Evolutionary conservation across 805 yeast species (phyloP).

Genomic region (Kuraishia floccosa): DNA sequence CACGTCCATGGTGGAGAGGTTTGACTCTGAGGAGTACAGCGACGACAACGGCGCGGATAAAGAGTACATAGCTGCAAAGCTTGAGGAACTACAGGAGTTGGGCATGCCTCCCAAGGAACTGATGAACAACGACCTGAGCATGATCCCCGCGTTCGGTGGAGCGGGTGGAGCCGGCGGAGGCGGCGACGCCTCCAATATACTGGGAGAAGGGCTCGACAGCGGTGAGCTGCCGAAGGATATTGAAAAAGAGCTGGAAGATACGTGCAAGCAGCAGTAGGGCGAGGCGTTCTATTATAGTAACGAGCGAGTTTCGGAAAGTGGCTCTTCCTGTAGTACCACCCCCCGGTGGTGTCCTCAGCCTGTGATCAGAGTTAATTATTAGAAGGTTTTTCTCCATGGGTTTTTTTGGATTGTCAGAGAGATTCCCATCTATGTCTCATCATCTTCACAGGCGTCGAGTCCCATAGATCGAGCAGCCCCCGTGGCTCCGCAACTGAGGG

Average conservation of each 20-base stretch:
- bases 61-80: constrained; percentile 39
- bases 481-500: too few species aligned
- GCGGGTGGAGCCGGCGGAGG: constrained; percentile 23
- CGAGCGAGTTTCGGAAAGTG: too few species aligned
- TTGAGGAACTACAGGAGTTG: constrained; percentile 61
- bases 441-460: too few species aligned
- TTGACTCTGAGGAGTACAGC: constrained; percentile 52
- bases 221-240: constrained; percentile 43
- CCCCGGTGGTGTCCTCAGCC: too few species aligned
- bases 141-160: constrained; percentile 32
- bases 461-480: too few species aligned
- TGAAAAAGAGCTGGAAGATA: constrained; percentile 41
- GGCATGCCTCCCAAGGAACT: constrained; percentile 78
- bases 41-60: constrained; percentile 35
- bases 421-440: constrained; percentile 24
- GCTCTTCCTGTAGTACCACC: too few species aligned
- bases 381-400: constrained; percentile 14
- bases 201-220: too few species aligned
- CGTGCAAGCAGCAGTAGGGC: constrained; percentile 53
- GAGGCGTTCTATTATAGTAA: too few species aligned
- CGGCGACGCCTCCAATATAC: constrained; percentile 40
- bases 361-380: constrained; percentile 8
- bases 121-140: constrained; percentile 30
- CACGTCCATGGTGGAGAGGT: constrained; percentile 46
- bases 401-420: constrained; percentile 18